Evolutionary conservation across 2,329 filamentous ascomycete genomes (phyloP).

Genomic region (Aspergillus fijiensis): DNA sequence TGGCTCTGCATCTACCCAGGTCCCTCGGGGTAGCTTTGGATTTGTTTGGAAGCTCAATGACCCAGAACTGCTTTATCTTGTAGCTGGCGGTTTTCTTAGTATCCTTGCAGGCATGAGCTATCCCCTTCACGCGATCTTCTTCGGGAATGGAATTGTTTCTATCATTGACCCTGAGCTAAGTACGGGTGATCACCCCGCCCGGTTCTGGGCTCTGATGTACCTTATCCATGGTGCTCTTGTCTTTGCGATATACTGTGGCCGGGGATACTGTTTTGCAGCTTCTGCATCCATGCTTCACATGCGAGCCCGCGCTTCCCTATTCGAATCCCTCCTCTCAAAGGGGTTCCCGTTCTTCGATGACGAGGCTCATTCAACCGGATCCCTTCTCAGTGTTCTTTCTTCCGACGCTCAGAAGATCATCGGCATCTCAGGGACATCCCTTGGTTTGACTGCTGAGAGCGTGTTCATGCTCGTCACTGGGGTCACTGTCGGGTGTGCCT

Average conservation of each 20-base stretch:
- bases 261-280: constrained; percentile 16
- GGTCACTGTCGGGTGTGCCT: constrained; percentile 2
- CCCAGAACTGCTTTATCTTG: constrained; percentile 1
- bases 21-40: neutral
- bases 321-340: neutral
- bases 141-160: constrained; percentile 15
- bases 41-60: constrained; percentile 6
- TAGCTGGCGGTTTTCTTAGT: constrained; percentile 9
- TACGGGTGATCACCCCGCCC: constrained; percentile 7
- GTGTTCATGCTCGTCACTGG: constrained; percentile 5
- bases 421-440: constrained; percentile 5
- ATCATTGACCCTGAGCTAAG: constrained; percentile 11
- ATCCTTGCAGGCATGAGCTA: constrained; percentile 12
- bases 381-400: neutral
- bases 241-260: constrained; percentile 8
- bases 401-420: neutral
- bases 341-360: constrained; percentile 11
- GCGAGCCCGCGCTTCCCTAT: constrained; percentile 8
- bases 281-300: constrained; percentile 13
- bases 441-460: constrained; percentile 7
- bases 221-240: constrained; percentile 11
- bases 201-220: constrained; percentile 16
- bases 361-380: neutral
- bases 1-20: neutral
- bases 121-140: constrained; percentile 15